phyloP scores from a whole-genome alignment of 2,329 filamentous ascomycete species.

The Talaromyces verruculosus region DNA sequence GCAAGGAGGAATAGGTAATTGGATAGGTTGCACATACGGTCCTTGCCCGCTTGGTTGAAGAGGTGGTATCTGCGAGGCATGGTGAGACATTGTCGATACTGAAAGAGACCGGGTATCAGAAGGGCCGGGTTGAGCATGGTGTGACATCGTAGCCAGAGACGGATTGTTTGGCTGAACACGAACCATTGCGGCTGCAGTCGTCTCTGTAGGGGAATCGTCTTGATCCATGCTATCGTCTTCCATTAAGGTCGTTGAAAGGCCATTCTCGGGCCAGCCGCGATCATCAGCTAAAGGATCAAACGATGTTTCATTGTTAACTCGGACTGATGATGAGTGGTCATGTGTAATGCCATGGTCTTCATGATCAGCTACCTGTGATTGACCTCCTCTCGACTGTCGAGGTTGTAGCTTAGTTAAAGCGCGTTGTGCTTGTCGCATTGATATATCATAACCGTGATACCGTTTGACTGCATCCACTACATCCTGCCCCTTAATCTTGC shows the following conservation, averaged over 20 bases:
- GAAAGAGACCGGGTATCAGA: slow-evolving; percentile 26
- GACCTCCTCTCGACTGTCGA: slow-evolving; percentile 24
- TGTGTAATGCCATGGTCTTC: slow-evolving; percentile 11
- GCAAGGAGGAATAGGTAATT: slow-evolving; percentile 8
- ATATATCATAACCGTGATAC: slow-evolving; percentile 44
- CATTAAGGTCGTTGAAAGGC: slow-evolving; percentile 31
- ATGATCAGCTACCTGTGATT: slow-evolving; percentile 13
- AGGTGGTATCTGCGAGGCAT: slow-evolving; percentile 28
- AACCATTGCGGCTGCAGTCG: slow-evolving; percentile 19
- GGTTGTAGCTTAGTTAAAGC: slow-evolving; percentile 40
- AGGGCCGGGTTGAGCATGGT: slow-evolving; percentile 27
- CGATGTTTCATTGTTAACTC: slow-evolving; percentile 30
- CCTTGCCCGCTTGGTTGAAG: slow-evolving; percentile 26
- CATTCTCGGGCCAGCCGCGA: slow-evolving; percentile 36
- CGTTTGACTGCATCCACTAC: slow-evolving; percentile 44
- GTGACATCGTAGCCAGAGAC: slow-evolving; percentile 20
- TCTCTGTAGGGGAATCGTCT: slow-evolving; percentile 27
- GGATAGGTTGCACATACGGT: slow-evolving; percentile 23
- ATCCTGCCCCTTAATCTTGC: slow-evolving; percentile 38
- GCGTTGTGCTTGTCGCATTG: slow-evolving; percentile 41
- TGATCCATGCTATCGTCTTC: slow-evolving; percentile 29
- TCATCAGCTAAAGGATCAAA: slow-evolving; percentile 26
- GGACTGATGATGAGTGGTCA: slow-evolving; percentile 18
- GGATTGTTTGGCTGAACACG: slow-evolving; percentile 16
- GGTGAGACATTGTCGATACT: slow-evolving; percentile 24